Evolutionary conservation across 768 basidiomycete genomes (phyloP), one percentile per base, ranked within the genome.

Genomic region (Leccinellum rugosiceps): DNA sequence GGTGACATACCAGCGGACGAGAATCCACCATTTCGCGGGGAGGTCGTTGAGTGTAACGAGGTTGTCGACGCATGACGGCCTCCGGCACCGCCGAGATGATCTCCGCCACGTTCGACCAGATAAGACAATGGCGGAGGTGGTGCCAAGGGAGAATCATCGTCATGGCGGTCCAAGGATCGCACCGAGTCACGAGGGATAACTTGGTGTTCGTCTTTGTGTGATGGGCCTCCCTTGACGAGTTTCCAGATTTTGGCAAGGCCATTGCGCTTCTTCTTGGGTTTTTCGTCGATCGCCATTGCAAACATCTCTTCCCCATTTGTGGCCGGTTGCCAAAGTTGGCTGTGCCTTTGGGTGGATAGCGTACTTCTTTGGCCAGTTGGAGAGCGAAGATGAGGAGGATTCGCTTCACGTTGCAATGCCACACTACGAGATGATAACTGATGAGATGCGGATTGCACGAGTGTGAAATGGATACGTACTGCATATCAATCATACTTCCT

Each of bases 121-220:
- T 94, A 95, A 0, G 92, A 92, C 52, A 98, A 68, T 5, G 93
- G 88, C 5, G 96, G 96, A 3, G 96, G 96, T 1, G 95, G 96
- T 3, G 90, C 86, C 41, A 97, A 77, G 4, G 92, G 94, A 9
- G 79, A 71, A 62, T 90, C 84, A 64, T 93, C 90, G 3, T 90
- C 87, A 44, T 70, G 28, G 67, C 69, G 67, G 44, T 72, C 58
- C 15, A 70, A 41, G 71, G 78, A 59, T 78, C 81, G 78, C 6
- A 75, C 63, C 15, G 74, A 67, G 10, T 72, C 71, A 26, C 70
- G 70, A 38, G 72, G 66, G 41, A 63, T 68, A 7, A 56, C 28
- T 13, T 62, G 55, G 25, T 65, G 58, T 21, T 62, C 63, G 8
- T 78, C 74, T 38, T 77, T 73, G 61, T 83, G 82, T 17, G 75